Evolutionary conservation across 352 stramenopile genomes (phyloP).

Genomic region (Ophiocytium majus): DNA sequence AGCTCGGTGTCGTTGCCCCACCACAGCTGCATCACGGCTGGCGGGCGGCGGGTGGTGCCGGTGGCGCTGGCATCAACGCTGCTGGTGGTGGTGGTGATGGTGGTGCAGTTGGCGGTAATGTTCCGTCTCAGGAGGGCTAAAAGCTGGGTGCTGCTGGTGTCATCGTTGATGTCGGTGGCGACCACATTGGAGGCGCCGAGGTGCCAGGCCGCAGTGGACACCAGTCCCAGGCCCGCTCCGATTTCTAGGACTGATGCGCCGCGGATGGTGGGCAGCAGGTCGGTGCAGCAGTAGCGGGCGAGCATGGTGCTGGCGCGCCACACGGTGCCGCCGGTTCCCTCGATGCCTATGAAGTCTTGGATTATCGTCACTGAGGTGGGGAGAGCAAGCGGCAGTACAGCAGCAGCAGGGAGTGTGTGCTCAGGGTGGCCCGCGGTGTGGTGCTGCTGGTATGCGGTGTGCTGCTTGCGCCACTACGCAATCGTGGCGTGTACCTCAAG

Average conservation of each 20-base stretch:
- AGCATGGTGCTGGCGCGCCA: conserved; percentile 36
- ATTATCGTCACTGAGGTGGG: conserved; percentile 18
- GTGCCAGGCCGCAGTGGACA: conserved; percentile 33
- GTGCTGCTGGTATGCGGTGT: no score
- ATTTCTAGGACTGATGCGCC: conserved; percentile 30
- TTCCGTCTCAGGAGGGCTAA: background rate
- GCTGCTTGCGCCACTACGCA: no score
- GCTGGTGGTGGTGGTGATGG: background rate
- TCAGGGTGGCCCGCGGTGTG: no score
- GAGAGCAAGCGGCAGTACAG: no score
- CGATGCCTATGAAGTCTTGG: conserved; percentile 39
- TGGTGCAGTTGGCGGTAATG: background rate
- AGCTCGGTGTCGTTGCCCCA: conserved; percentile 16
- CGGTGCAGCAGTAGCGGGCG: conserved; percentile 21
- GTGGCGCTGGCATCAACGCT: background rate
- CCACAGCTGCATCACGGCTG: background rate
- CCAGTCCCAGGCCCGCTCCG: conserved; percentile 35
- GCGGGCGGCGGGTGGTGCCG: background rate
- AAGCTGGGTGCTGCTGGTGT: background rate
- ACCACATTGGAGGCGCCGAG: conserved; percentile 35
- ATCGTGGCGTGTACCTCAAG: no score
- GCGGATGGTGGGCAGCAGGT: background rate
- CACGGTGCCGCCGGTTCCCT: conserved; percentile 40
- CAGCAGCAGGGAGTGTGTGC: no score
- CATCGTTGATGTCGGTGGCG: conserved; percentile 1